phyloP scores from a whole-genome alignment of 106 monocot genomes.

The Amphibolis antarctica region DNA sequence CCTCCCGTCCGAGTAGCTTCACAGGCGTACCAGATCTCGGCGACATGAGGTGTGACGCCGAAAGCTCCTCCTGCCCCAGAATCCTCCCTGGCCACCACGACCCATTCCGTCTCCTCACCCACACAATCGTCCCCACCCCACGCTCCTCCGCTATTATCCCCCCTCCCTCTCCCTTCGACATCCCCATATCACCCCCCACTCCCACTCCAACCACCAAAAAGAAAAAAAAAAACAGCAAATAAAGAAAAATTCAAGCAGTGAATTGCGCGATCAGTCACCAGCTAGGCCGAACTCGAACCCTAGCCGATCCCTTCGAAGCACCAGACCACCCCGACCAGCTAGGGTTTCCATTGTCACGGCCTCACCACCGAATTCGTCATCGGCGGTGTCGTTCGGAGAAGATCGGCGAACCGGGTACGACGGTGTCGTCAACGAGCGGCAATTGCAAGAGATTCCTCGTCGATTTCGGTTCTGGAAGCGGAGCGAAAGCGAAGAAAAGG shows the following conservation, averaged over 20 bases:
- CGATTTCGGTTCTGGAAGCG: too few species aligned
- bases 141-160: constrained; percentile 21
- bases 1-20: constrained; percentile 86
- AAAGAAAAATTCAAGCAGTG: too few species aligned
- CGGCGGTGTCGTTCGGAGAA: neutral
- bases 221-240: neutral
- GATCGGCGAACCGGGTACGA: too few species aligned
- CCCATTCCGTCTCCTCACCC: constrained; percentile 87
- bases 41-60: constrained; percentile 81
- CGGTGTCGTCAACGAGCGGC: too few species aligned
- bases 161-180: constrained; percentile 17
- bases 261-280: too few species aligned
- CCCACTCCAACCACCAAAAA: neutral
- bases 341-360: neutral
- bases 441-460: too few species aligned
- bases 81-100: constrained; percentile 98
- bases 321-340: too few species aligned
- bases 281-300: neutral
- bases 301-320: too few species aligned
- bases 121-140: constrained; percentile 57
- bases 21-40: constrained; percentile 94
- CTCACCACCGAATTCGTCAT: neutral
- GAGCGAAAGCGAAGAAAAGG: too few species aligned
- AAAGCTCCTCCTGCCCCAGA: constrained; percentile 68
- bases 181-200: constrained; percentile 10